These are phyloP conservation scores for Populus alba DNA, from an alignment of 345 rosid genomes.

Conservation along the genomic window DNA sequence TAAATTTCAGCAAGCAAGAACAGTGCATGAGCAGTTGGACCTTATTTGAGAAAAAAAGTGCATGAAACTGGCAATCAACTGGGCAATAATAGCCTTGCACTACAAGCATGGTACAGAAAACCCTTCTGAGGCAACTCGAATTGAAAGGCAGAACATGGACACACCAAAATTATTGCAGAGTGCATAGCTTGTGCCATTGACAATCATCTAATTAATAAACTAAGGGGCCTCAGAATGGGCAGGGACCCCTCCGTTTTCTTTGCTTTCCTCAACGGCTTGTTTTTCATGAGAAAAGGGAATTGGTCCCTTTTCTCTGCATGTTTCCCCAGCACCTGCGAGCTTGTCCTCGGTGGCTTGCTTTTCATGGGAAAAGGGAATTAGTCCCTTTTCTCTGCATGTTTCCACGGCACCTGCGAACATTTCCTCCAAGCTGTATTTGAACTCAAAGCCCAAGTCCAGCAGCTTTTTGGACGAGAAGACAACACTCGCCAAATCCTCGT, in stretches of 20 bases:
- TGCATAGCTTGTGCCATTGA: neutral
- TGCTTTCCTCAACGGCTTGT: neutral
- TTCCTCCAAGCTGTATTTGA: slow-evolving; percentile 69
- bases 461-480: slow-evolving; percentile 66
- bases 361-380: slow-evolving; percentile 42
- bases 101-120: neutral
- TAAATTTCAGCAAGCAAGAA: too few relatives aligned
- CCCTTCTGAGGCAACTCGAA: neutral
- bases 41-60: neutral
- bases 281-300: slow-evolving; percentile 36
- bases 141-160: neutral
- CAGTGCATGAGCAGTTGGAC: too few relatives aligned
- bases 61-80: neutral
- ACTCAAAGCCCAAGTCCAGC: slow-evolving; percentile 62
- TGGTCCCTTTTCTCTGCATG: slow-evolving; percentile 24
- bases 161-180: neutral
- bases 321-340: slow-evolving; percentile 44
- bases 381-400: slow-evolving; percentile 15
- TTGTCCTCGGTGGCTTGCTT: neutral
- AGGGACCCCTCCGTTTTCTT: neutral
- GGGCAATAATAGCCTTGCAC: neutral
- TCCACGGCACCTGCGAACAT: slow-evolving; percentile 55
- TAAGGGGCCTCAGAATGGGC: neutral
- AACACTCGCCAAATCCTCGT: slow-evolving; percentile 43
- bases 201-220: neutral